Conservation (phyloP, 179 eudicot species). For the Beta corolliflora region DNA sequence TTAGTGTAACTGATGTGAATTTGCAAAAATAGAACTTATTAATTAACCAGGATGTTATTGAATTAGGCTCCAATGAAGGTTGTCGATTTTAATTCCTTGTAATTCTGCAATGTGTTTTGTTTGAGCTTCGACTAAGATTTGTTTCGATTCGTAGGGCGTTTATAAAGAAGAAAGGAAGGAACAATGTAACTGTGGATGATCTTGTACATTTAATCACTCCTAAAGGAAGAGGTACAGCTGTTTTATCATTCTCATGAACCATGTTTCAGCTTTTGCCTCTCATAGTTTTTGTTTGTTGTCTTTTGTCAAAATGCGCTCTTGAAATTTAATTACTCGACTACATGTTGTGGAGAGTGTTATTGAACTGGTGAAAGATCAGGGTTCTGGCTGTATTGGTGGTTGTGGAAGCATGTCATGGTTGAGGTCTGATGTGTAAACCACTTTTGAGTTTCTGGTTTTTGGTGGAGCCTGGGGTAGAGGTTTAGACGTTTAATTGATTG, state of each 20-base stretch:
- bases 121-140: slow-evolving; percentile 17
- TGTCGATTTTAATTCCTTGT: background rate
- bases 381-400: background rate
- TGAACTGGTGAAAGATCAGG: background rate
- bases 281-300: slow-evolving; percentile 5
- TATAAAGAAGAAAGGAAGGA: slow-evolving; percentile 72
- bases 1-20: background rate
- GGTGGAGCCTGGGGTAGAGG: background rate
- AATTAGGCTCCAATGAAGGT: background rate
- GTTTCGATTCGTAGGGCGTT: slow-evolving; percentile 45
- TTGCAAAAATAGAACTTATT: background rate
- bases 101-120: background rate
- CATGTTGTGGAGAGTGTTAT: background rate
- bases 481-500: background rate
- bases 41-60: no score
- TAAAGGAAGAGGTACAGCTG: slow-evolving; percentile 70
- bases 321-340: background rate
- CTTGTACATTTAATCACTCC: slow-evolving; percentile 74
- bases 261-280: slow-evolving; percentile 9
- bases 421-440: background rate
- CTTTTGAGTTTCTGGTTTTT: background rate
- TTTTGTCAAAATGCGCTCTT: background rate
- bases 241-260: background rate
- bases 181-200: slow-evolving; percentile 80
- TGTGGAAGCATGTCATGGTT: background rate